These are phyloP conservation scores for Lanmaoa pseudosensibilis DNA, from an alignment of 768 basidiomycete genomes.

Conservation along the genomic window DNA sequence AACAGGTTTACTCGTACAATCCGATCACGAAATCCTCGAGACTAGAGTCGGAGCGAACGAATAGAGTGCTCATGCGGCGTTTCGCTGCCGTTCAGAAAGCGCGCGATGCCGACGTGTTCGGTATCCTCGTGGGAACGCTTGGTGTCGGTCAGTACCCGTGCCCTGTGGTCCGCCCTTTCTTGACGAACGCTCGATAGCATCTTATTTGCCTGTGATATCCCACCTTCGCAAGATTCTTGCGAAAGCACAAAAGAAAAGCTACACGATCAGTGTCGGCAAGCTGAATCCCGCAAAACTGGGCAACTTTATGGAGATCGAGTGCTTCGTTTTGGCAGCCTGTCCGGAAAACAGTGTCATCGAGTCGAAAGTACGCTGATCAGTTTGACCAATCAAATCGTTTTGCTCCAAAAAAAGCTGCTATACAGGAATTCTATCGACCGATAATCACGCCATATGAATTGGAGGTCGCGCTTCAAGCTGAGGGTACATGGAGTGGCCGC, in stretches of 20 bases:
- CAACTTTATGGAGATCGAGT: conserved; percentile 95
- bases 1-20: conserved; percentile 76
- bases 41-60: conserved; percentile 68
- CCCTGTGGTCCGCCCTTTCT: neutral
- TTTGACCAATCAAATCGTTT: neutral
- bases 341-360: conserved; percentile 87
- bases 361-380: conserved; percentile 48
- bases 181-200: conserved; percentile 45
- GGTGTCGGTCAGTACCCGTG: conserved; percentile 64
- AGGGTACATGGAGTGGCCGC: conserved; percentile 69
- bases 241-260: conserved; percentile 78
- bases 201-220: conserved; percentile 81
- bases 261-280: conserved; percentile 94
- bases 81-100: conserved; percentile 87
- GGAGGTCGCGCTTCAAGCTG: conserved; percentile 70
- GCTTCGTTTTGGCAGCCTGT: conserved; percentile 93
- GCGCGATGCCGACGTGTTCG: conserved; percentile 89
- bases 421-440: conserved; percentile 85
- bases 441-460: conserved; percentile 95
- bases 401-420: neutral
- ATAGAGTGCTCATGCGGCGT: conserved; percentile 84
- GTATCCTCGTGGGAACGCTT: conserved; percentile 91
- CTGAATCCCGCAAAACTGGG: conserved; percentile 92
- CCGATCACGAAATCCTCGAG: conserved; percentile 48
- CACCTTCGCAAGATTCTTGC: conserved; percentile 73